Evolutionary conservation across 2,329 filamentous ascomycete species (phyloP).

Genomic region (Myriosclerotinia duriaeana): DNA sequence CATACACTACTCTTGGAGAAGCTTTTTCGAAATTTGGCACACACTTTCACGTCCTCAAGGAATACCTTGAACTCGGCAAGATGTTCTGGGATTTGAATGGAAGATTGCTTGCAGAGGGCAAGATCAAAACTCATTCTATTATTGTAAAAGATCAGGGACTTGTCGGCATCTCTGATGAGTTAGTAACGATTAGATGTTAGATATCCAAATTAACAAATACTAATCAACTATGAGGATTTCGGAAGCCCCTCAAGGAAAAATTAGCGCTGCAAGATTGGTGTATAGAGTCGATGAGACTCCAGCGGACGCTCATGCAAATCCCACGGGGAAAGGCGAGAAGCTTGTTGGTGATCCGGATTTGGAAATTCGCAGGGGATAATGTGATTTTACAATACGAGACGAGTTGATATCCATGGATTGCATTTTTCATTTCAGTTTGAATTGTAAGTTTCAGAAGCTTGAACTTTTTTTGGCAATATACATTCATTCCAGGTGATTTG

Average conservation of each 20-base stretch:
- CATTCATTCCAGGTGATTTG: too few species aligned
- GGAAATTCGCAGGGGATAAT: background rate
- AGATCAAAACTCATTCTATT: background rate
- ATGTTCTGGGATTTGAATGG: constrained; percentile 1
- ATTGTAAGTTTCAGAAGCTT: background rate
- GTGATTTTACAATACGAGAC: background rate
- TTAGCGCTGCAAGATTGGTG: constrained; percentile 2
- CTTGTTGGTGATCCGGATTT: background rate
- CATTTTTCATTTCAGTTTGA: background rate
- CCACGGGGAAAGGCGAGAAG: background rate
- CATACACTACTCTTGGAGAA: constrained; percentile 8
- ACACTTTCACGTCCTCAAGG: background rate
- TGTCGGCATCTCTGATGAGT: background rate
- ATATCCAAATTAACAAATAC: background rate
- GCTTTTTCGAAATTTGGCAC: background rate
- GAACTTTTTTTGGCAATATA: background rate
- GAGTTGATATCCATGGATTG: background rate
- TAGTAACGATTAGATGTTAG: background rate
- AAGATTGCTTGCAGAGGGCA: background rate
- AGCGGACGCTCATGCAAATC: background rate
- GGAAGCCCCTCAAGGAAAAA: background rate
- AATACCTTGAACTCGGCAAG: background rate
- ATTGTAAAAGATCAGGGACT: background rate
- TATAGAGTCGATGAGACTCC: background rate
- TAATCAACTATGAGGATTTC: background rate